Conservation (phyloP, 2,329 filamentous ascomycete species). For the Ophiocordyceps sinensis region DNA sequence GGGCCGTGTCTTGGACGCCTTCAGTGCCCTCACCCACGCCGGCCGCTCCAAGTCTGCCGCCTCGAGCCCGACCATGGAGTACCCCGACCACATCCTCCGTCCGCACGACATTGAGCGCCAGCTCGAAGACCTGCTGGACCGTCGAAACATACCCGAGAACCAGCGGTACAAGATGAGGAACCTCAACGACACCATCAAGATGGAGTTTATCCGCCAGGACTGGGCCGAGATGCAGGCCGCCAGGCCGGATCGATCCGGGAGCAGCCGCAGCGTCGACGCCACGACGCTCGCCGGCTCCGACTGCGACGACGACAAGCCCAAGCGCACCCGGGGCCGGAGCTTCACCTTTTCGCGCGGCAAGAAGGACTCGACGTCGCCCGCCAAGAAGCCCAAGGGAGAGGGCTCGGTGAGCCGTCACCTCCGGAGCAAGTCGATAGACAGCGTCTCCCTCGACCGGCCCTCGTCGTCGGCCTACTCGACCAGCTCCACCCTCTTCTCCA, state of each 20-base stretch:
- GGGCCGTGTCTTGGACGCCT: slow-evolving; percentile 23
- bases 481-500: slow-evolving; percentile 44
- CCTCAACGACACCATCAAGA: slow-evolving; percentile 78
- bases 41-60: slow-evolving; percentile 21
- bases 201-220: slow-evolving; percentile 87
- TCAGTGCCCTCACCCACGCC: slow-evolving; percentile 21
- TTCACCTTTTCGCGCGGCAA: slow-evolving; percentile 59
- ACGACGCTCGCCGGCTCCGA: slow-evolving; percentile 20
- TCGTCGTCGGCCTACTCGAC: slow-evolving; percentile 36
- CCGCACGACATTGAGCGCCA: slow-evolving; percentile 41
- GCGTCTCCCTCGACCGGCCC: slow-evolving; percentile 45
- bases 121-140: slow-evolving; percentile 55
- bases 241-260: slow-evolving; percentile 25
- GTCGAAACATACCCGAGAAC: slow-evolving; percentile 84
- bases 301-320: slow-evolving; percentile 33
- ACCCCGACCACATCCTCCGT: slow-evolving; percentile 37
- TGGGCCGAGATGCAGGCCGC: slow-evolving; percentile 52
- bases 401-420: slow-evolving; percentile 47
- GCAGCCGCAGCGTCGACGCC: slow-evolving; percentile 19
- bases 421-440: slow-evolving; percentile 60
- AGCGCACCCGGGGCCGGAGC: slow-evolving; percentile 35
- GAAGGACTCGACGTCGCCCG: slow-evolving; percentile 50
- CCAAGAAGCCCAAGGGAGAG: slow-evolving; percentile 62
- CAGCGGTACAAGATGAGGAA: slow-evolving; percentile 92
- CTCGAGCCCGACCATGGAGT: slow-evolving; percentile 12